A percentile compares a stretch with the other conserved stretches of the same genome.
phyloP scores from a whole-genome alignment of 352 stramenopile genomes.

The Globisporangium spinosum region DNA sequence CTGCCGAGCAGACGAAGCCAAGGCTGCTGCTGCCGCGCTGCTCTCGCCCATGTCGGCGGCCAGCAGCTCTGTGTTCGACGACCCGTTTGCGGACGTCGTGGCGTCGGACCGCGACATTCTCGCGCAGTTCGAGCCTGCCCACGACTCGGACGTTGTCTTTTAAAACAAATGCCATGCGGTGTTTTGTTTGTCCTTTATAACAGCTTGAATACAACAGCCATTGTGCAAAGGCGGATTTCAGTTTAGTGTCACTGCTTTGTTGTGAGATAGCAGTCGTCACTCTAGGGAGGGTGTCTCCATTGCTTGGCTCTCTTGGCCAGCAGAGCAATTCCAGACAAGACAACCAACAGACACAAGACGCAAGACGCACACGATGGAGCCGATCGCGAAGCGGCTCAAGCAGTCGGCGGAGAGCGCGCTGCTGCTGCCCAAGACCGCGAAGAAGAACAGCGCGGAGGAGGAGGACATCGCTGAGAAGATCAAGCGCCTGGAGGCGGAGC shows the following conservation, averaged over 20 bases:
- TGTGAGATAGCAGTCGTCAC: too few relatives aligned
- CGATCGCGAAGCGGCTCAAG: conserved; percentile 80
- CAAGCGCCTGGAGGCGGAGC: conserved; percentile 63
- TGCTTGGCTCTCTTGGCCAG: too few relatives aligned
- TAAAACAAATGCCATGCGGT: conserved; percentile 24
- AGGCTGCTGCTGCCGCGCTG: conserved; percentile 16
- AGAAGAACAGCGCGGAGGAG: conserved; percentile 23
- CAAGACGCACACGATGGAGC: conserved; percentile 38
- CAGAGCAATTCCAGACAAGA: neutral
- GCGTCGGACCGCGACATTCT: conserved; percentile 77
- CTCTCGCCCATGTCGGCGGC: conserved; percentile 15
- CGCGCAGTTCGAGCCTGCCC: conserved; percentile 68
- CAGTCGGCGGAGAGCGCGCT: conserved; percentile 69
- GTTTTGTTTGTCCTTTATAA: conserved; percentile 19
- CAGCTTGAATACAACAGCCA: conserved; percentile 14
- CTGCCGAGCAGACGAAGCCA: conserved; percentile 11
- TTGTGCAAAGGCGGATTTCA: neutral
- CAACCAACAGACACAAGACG: neutral
- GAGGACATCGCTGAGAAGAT: conserved; percentile 71
- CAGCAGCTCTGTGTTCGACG: conserved; percentile 35
- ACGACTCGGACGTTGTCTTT: conserved; percentile 80
- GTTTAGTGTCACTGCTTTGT: neutral
- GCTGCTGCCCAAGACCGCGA: conserved; percentile 20
- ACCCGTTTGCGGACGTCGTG: conserved; percentile 69
- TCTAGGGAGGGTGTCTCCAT: too few relatives aligned